Base-by-base conservation (phyloP, 192 early-diverging fungal genomes). In the Paraglomus brasilianum region DNA sequence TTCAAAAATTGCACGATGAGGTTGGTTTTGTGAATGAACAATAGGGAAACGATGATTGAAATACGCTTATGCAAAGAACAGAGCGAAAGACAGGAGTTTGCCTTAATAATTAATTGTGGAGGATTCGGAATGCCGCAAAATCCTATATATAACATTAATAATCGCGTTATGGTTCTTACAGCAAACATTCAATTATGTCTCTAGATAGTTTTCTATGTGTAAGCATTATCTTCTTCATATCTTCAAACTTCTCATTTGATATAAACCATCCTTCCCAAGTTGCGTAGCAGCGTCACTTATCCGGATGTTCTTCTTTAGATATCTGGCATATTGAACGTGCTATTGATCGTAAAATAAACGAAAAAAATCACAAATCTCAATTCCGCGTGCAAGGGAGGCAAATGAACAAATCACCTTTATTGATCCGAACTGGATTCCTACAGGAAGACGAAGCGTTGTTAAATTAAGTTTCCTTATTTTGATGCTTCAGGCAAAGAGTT, bases 401-500 rank as follows among this genome's bases (percentile, higher is more conserved):
- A n/a, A n/a, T n/a, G n/a, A n/a, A n/a, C n/a, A n/a, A n/a, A n/a
- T n/a, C n/a, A n/a, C n/a, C n/a, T n/a, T n/a, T n/a, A n/a, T n/a
- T n/a, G n/a, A n/a, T n/a, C n/a, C n/a, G n/a, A n/a, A n/a, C n/a
- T 65, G 62, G 46, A 65, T 65, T 24, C 24, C 47, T 38, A 49
- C 15, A 21, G 22, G 1, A 9, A 0, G 21, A 21, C 44, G 17
- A 36, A n/a, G 47, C n/a, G 21, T 61, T 45, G 41, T 43, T 61
- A 5, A 65, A 49, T 65, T 49, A 51, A 66, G 42, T 66, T 38
- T 15, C 13, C n/a, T 13, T 65, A 49, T 15, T 6, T 47, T 49
- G 30, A 65, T 65, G 50, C 62, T 51, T 52, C 64, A 66, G 64
- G 38, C 5, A 66, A n/a, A 51, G 49, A 5, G 52, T 52, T 66